These are phyloP conservation scores for Linum usitatissimum DNA, from an alignment of 345 rosid genomes.

Conservation along the genomic window DNA sequence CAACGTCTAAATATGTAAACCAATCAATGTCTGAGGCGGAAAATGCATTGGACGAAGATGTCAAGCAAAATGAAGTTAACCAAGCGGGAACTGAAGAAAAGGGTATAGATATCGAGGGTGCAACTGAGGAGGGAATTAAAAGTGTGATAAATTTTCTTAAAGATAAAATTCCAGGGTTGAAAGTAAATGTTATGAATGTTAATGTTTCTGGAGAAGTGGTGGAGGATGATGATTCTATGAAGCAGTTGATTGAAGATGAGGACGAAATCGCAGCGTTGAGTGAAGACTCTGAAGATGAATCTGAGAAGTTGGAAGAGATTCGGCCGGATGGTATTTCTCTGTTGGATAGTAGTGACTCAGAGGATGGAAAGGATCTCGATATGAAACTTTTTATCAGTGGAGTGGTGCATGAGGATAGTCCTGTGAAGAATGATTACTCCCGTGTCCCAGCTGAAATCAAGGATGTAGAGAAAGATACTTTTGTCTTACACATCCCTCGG, in stretches of 20 bases:
- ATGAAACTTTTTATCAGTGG: slow-evolving; percentile 82
- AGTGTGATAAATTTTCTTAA: slow-evolving; percentile 83
- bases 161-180: slow-evolving; percentile 89
- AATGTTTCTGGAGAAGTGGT: slow-evolving; percentile 41
- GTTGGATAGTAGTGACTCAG: slow-evolving; percentile 31
- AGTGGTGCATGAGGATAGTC: slow-evolving; percentile 64
- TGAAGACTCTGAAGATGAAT: slow-evolving; percentile 48
- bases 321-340: slow-evolving; percentile 41
- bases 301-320: slow-evolving; percentile 45
- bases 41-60: slow-evolving; percentile 38
- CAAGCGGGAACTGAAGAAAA: slow-evolving; percentile 50
- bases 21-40: slow-evolving; percentile 36
- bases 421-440: slow-evolving; percentile 54
- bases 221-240: slow-evolving; percentile 42
- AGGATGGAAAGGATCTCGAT: slow-evolving; percentile 47
- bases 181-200: slow-evolving; percentile 64
- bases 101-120: slow-evolving; percentile 56
- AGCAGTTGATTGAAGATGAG: slow-evolving; percentile 5
- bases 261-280: too few species aligned
- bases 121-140: slow-evolving; percentile 85
- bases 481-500: slow-evolving; percentile 56
- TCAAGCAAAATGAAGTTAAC: slow-evolving; percentile 52
- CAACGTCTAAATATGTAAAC: slow-evolving; percentile 38
- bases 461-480: slow-evolving; percentile 63
- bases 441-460: slow-evolving; percentile 66